These are phyloP conservation scores for Balamuthia mandrillaris DNA, from an alignment of 208 protist species.

Conservation along the genomic window DNA sequence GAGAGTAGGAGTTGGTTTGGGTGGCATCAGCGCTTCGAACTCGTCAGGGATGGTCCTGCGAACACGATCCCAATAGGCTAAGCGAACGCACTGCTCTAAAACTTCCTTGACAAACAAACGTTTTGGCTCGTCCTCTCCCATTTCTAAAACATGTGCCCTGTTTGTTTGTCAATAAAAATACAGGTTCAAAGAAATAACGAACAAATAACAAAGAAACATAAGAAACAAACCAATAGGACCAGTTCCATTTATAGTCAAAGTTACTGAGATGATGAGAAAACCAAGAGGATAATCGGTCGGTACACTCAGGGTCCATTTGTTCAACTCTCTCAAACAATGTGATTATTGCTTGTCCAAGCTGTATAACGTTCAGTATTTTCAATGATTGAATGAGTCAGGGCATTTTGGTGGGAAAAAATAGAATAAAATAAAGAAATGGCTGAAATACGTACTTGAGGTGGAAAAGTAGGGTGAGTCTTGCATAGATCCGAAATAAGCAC, in stretches of 20 bases:
- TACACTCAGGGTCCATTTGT: slow-evolving; percentile 43
- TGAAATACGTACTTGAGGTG: neutral
- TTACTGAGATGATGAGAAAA: slow-evolving; percentile 57
- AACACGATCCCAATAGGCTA: slow-evolving; percentile 9
- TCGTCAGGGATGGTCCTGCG: neutral
- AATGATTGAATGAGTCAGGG: neutral
- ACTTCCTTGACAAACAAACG: neutral
- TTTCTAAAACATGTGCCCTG: neutral
- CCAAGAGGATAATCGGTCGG: slow-evolving; percentile 26
- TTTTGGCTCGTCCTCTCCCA: neutral
- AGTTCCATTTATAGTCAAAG: slow-evolving; percentile 60
- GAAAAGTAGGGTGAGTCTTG: neutral
- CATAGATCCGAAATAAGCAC: neutral
- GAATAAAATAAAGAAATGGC: neutral
- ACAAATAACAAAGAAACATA: neutral
- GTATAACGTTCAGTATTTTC: neutral
- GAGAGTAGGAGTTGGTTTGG: neutral
- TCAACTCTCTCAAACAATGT: slow-evolving; percentile 48
- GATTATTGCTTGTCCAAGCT: slow-evolving; percentile 47
- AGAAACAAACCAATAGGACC: neutral
- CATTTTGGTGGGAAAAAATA: neutral
- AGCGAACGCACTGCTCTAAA: neutral
- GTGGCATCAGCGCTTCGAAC: slow-evolving; percentile 7
- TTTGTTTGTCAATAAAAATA: neutral
- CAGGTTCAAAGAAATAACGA: neutral